Conservation (phyloP, 2,329 filamentous ascomycete genomes). For the Sclerotinia subarctica region DNA sequence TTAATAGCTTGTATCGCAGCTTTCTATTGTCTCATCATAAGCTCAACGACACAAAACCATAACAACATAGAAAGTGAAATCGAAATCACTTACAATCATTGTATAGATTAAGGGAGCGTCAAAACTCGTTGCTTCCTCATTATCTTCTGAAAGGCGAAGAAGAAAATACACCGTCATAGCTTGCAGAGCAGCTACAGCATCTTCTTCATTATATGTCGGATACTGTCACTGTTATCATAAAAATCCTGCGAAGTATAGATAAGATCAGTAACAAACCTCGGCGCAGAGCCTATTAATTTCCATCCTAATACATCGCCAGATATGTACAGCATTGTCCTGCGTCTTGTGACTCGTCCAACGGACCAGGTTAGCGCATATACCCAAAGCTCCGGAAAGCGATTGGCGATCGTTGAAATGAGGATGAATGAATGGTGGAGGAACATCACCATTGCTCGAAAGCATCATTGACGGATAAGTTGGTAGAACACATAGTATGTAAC, state of each 20-base stretch:
- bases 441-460: constrained; percentile 8
- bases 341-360: constrained; percentile 24
- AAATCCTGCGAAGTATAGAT: background rate
- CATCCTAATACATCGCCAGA: constrained; percentile 26
- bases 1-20: background rate
- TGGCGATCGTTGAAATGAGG: background rate
- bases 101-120: constrained; percentile 25
- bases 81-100: constrained; percentile 22
- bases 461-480: constrained; percentile 29
- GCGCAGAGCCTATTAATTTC: constrained; percentile 27
- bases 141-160: constrained; percentile 25
- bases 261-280: constrained; percentile 20
- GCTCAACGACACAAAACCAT: background rate
- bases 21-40: constrained; percentile 2
- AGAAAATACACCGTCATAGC: constrained; percentile 27
- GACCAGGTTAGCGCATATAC: constrained; percentile 23
- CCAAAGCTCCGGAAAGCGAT: constrained; percentile 19
- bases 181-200: constrained; percentile 27
- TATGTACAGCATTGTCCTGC: constrained; percentile 22
- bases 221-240: constrained; percentile 11
- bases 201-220: constrained; percentile 9
- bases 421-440: constrained; percentile 29
- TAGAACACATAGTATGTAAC: constrained; percentile 24
- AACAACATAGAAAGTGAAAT: background rate
- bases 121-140: constrained; percentile 24